Base-by-base conservation (phyloP, 1,284 basidiomycete genomes). In the Microbotryomycetes sp. region DNA sequence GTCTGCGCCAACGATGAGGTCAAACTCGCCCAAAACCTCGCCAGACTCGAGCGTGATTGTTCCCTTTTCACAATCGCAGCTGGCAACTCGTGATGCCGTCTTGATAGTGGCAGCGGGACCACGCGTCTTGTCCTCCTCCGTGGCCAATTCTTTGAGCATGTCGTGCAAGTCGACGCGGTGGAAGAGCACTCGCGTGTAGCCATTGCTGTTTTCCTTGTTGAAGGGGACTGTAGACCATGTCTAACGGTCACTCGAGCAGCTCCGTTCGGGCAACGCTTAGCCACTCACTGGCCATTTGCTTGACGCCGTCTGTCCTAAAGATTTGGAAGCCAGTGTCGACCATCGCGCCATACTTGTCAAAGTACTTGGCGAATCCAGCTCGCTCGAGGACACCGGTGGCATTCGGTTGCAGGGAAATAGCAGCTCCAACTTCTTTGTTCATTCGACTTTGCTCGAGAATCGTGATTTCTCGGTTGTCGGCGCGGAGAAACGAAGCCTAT, bases 131-230 rank as follows among this genome's bases (percentile, higher is more conserved):
- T 66, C 62, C 5, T 62, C 57, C 4, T 52, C 50, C 1, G 70
- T 72, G 1, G 73, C 73, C 3, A 70, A 49, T 4, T 60, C 49
- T 4, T 58, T 47, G 11, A 75, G 59, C 63, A 71, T 72, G 27
- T 69, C 62, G 56, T 74, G 74, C 11, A 75, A 61, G 45, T 73
- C 72, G 9, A 70, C 68, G 21, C 74, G 73, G 52, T 75, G 73
- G 55, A 70, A 73, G 28, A 74, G 64, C 11, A 73, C 65, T 71
- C 71, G 35, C 35, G 28, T 54, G 5, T 13, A 18, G 35, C 61
- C 51, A 27, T 57, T 58, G 4, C 51, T 45, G 26, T 50, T 59
- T 13, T 56, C 15, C 28, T 64, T 59, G 49, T 58, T 41, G 35
- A 41, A 41, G 35, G 35, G 35, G 35, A 41, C 35, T 41, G 35